Evolutionary conservation across 306 rosid species (phyloP).

Genomic region (Glycine tomentella): DNA sequence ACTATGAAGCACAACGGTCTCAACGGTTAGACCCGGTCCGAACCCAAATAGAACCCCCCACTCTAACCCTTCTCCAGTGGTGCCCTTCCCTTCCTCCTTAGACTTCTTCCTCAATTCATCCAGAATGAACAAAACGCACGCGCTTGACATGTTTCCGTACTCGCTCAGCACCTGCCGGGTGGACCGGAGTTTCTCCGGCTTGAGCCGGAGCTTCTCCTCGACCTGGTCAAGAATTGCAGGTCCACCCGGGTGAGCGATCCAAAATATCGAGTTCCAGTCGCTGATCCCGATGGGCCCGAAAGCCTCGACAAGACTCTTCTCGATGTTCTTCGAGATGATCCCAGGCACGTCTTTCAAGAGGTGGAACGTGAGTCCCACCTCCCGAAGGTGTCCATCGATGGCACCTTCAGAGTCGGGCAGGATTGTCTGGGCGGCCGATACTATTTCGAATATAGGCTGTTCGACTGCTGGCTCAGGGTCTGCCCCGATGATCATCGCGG

Average conservation of each 20-base stretch:
- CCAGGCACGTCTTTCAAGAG: conserved; percentile 65
- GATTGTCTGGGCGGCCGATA: conserved; percentile 58
- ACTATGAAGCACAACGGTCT: conserved; percentile 60
- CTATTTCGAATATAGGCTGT: conserved; percentile 53
- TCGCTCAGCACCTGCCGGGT: conserved; percentile 60
- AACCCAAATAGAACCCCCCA: conserved; percentile 72
- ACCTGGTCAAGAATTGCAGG: conserved; percentile 73
- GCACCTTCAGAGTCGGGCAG: conserved; percentile 67
- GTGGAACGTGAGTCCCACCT: conserved; percentile 66
- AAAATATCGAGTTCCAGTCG: conserved; percentile 69
- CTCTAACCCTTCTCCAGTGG: conserved; percentile 63
- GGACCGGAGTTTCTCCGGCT: conserved; percentile 54
- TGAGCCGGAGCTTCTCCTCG: conserved; percentile 54
- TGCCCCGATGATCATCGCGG: conserved; percentile 56
- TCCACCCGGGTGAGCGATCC: conserved; percentile 78
- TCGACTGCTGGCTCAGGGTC: conserved; percentile 55
- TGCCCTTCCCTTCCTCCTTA: conserved; percentile 46
- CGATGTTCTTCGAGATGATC: conserved; percentile 65
- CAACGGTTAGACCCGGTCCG: conserved; percentile 69
- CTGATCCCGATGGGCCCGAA: conserved; percentile 57
- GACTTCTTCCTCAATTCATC: conserved; percentile 63
- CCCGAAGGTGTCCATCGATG: conserved; percentile 63
- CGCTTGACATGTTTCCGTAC: conserved; percentile 71
- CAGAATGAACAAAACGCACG: conserved; percentile 61
- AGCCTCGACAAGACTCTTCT: conserved; percentile 63